These are phyloP conservation scores for Neltuma alba DNA, from an alignment of 306 rosid species.

Conservation along the genomic window DNA sequence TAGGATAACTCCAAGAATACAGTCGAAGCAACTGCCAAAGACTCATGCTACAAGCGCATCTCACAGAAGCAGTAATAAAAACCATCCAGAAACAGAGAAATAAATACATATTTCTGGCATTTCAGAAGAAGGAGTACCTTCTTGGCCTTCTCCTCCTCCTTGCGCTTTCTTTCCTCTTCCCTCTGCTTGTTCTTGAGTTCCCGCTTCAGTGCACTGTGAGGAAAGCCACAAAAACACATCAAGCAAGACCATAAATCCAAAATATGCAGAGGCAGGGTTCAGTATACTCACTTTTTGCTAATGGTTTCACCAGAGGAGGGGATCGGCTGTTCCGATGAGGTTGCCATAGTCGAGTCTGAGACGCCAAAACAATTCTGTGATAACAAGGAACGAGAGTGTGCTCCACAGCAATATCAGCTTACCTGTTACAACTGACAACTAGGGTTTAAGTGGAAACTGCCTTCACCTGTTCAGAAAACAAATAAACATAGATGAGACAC, in stretches of 20 bases:
- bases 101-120: neutral
- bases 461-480: no score
- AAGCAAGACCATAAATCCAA: slow-evolving; percentile 4
- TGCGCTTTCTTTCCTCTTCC: slow-evolving; percentile 75
- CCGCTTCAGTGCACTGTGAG: slow-evolving; percentile 72
- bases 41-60: neutral
- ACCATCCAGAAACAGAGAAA: neutral
- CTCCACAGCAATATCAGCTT: neutral
- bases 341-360: neutral
- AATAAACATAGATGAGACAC: no score
- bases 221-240: neutral
- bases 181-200: slow-evolving; percentile 68
- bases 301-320: slow-evolving; percentile 23
- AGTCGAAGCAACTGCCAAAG: neutral
- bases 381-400: neutral
- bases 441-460: neutral
- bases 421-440: neutral
- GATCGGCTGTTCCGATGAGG: slow-evolving; percentile 19
- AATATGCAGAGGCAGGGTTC: neutral
- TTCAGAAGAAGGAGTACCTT: slow-evolving; percentile 44
- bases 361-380: neutral
- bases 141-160: slow-evolving; percentile 80
- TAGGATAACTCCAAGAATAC: neutral
- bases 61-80: neutral
- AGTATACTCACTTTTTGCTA: slow-evolving; percentile 47